Base-by-base conservation (phyloP, 345 rosid species). In the Crucihimalaya himalaica region DNA sequence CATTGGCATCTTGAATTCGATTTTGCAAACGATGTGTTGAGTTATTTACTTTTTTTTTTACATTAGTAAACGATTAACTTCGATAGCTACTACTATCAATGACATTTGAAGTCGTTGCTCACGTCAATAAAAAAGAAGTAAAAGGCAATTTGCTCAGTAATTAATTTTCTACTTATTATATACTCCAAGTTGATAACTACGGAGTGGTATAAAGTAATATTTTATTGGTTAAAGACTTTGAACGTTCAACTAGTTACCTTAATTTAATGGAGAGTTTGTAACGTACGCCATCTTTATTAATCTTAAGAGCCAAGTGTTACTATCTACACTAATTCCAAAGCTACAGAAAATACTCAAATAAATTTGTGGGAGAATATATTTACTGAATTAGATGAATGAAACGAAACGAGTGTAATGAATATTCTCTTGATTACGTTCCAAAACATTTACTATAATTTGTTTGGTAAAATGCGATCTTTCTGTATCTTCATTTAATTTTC, bases 81-180 rank as follows among this genome's bases (percentile, higher is more conserved):
- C 4, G 37, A n/a, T 15, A 29, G 4, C 7, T 46, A 45, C 1
- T 8, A 18, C 16, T 32, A 23, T n/a, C n/a, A n/a, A n/a, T n/a
- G 25, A 56, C 42, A 31, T 31, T 56, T 8, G 28, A 40, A 71
- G 62, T 62, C 62, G 51, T 27, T 72, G 27, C 69, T 52, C 69
- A 72, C 43, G 37, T 70, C 74, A 0, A 23, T 12, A 40, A 15
- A 61, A 4, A 18, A 39, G 21, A 23, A 61, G 50, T 14, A 2
- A 13, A 11, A 1, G 8, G 7, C 34, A 25, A 23, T 21, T 21
- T 19, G 29, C 6, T 58, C 45, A 37, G 48, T 21, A 14, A 19
- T 18, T 32, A 55, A 2, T 55, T 29, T 55, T 15, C 20, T 9
- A 9, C 0, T 31, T 5, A 31, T 15, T 8, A 32, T 47, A 47